Conservation (phyloP, 1,139 yeast species). For the Candida glucosophila region DNA sequence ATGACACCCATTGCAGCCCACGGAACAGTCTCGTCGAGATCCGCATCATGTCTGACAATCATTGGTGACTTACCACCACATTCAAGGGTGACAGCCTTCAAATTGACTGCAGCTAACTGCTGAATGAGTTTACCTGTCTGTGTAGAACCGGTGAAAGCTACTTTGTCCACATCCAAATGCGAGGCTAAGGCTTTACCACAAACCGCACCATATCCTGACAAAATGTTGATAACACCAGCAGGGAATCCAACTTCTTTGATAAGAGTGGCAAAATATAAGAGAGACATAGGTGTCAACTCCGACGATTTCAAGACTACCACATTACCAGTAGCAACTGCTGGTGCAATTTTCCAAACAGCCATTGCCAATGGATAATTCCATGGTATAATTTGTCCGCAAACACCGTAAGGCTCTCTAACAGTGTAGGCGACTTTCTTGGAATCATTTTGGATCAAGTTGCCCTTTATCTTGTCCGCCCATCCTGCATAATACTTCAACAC, state of each 20-base stretch:
- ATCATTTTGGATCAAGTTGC: slow-evolving; percentile 60
- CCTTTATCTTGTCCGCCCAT: slow-evolving; percentile 74
- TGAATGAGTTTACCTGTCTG: slow-evolving; percentile 57
- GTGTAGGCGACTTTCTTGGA: slow-evolving; percentile 68
- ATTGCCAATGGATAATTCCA: slow-evolving; percentile 56
- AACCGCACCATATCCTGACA: slow-evolving; percentile 48
- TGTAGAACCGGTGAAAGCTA: slow-evolving; percentile 61
- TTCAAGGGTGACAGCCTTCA: slow-evolving; percentile 77
- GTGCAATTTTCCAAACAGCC: slow-evolving; percentile 56
- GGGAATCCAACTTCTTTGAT: slow-evolving; percentile 65
- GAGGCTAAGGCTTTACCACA: slow-evolving; percentile 53
- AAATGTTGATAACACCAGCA: slow-evolving; percentile 56
- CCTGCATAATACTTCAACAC: slow-evolving; percentile 71
- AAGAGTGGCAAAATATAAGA: slow-evolving; percentile 45
- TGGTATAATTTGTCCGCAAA: slow-evolving; percentile 69
- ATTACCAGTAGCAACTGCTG: slow-evolving; percentile 64
- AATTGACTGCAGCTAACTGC: slow-evolving; percentile 46
- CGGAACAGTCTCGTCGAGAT: slow-evolving; percentile 70
- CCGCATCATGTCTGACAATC: slow-evolving; percentile 65
- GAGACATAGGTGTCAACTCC: slow-evolving; percentile 58
- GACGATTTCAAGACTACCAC: slow-evolving; percentile 57
- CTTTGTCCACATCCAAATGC: slow-evolving; percentile 49
- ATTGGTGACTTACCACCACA: slow-evolving; percentile 89
- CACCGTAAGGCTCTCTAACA: slow-evolving; percentile 74
- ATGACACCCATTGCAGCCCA: slow-evolving; percentile 83